Evolutionary conservation across 352 stramenopile genomes (phyloP), one percentile per base, ranked within the genome.

Genomic region (Phytophthora pistaciae): DNA sequence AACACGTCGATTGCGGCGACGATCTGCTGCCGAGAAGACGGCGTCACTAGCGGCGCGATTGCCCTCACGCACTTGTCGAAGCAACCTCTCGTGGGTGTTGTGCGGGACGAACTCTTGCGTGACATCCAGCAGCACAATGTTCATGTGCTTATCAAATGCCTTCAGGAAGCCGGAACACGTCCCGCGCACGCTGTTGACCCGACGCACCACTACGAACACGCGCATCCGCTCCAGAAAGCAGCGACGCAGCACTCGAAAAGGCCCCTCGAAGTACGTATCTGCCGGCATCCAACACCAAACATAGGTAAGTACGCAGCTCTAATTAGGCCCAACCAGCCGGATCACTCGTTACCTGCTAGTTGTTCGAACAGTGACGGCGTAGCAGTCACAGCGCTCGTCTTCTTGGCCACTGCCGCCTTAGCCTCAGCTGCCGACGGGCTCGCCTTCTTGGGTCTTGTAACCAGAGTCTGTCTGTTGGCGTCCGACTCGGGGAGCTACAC

Each of bases 131-230:
- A 99, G 69, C 53, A 98, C 88, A 44, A 99, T 62, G 76, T 99
- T 99, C 79, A 98, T 91, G 79, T 98, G 95, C 77, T 98, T 98
- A 77, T 99, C 96, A 70, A 98, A 98, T 5, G 92, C 94, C 63
- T 98, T 92, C 38, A 99, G 78, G 65, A 89, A 96, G n/a, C 95
- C 96, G 0, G 80, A 90, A 61, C 95, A 90, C n/a, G 84, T 95
- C 44, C 96, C 96, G 18, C 95, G 87, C 23, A 99, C 89, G 64
- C 89, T 96, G 72, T 98, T 96, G 27, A 98, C 83, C 55, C 92
- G 92, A 46, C 96, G 90, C 31, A 98, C 74, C 21, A 98, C 87
- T 36, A 98, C 87, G 52, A 90, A 76, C 13, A 97, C 85, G 29
- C 88, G 79, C 78, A 86, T 84, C 38, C 83, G 80, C 62, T 96